Percentiles rank a stretch among this genome's conserved stretches.
Conservation (phyloP, 192 early-diverging fungal genomes). For the Oehlia diaphana region DNA sequence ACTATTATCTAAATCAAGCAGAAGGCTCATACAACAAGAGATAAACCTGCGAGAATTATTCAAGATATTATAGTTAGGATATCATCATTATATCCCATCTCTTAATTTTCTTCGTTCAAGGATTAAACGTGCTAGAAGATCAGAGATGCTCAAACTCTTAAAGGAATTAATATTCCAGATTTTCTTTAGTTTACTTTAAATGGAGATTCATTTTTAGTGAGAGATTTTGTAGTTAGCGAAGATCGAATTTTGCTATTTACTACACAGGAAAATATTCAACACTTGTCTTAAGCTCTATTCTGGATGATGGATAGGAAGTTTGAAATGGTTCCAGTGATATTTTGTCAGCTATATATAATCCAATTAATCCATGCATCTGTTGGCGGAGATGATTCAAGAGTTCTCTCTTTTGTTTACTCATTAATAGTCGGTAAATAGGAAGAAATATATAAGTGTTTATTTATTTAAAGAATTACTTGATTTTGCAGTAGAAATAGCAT, state of each 20-base stretch:
- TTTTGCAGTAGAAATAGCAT: neutral
- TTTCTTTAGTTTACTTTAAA: neutral
- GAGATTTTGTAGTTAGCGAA: neutral
- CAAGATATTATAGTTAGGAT: too few relatives aligned
- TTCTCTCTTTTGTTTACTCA: neutral
- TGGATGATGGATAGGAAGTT: too few relatives aligned
- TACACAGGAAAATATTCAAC: neutral
- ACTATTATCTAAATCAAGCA: too few relatives aligned
- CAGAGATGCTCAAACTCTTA: neutral
- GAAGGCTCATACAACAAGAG: too few relatives aligned
- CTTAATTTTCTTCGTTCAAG: too few relatives aligned
- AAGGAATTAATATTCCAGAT: slow-evolving; percentile 1
- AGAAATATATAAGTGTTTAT: neutral
- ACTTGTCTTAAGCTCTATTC: neutral
- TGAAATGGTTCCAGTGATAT: too few relatives aligned
- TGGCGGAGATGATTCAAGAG: neutral
- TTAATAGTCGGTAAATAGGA: neutral
- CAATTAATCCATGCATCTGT: too few relatives aligned
- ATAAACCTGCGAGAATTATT: too few relatives aligned
- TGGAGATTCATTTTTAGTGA: neutral
- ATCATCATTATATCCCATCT: too few relatives aligned
- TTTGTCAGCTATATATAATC: too few relatives aligned
- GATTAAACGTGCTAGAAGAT: slow-evolving; percentile 1
- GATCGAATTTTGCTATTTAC: neutral
- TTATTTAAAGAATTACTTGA: neutral